These are phyloP conservation scores for Ensete glaucum DNA, from an alignment of 176 grass and related monocot species.

Conservation along the genomic window DNA sequence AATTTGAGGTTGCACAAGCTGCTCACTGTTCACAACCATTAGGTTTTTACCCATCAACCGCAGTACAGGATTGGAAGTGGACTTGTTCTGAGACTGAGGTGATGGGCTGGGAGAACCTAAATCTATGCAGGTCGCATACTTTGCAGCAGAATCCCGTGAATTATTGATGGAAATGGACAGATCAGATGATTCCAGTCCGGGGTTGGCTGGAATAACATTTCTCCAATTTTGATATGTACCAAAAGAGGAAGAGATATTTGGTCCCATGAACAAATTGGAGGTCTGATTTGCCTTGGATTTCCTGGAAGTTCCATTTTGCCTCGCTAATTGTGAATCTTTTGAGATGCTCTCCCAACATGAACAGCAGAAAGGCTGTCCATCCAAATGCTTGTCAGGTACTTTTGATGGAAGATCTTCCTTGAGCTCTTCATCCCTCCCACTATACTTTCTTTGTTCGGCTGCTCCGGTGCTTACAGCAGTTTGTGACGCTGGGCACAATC, in stretches of 20 bases:
- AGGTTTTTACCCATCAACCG: constrained; percentile 95
- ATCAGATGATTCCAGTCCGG: constrained; percentile 36
- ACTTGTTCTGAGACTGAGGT: constrained; percentile 39
- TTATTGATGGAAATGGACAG: constrained; percentile 27
- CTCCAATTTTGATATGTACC: constrained; percentile 46
- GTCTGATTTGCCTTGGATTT: constrained; percentile 38
- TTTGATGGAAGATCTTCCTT: constrained; percentile 11
- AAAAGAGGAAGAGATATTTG: constrained; percentile 52
- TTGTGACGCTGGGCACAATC: constrained; percentile 14
- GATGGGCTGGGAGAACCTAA: constrained; percentile 36
- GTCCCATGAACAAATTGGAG: constrained; percentile 62
- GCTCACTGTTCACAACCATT: constrained; percentile 81
- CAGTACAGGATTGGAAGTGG: constrained; percentile 62
- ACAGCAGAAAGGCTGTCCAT: constrained; percentile 47
- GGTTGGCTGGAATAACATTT: constrained; percentile 31
- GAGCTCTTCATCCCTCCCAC: constrained; percentile 26
- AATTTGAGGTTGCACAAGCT: constrained; percentile 42
- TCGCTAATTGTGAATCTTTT: constrained; percentile 33
- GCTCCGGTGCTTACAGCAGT: constrained; percentile 22
- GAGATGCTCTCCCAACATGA: constrained; percentile 61
- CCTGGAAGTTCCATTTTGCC: constrained; percentile 23
- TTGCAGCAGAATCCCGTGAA: constrained; percentile 28
- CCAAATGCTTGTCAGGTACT: constrained; percentile 28
- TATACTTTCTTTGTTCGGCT: constrained; percentile 26
- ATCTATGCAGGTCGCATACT: constrained; percentile 13